Evolutionary conservation across 495 filamentous ascomycete genomes (phyloP).

Genomic region (Stereocaulon alpinum): DNA sequence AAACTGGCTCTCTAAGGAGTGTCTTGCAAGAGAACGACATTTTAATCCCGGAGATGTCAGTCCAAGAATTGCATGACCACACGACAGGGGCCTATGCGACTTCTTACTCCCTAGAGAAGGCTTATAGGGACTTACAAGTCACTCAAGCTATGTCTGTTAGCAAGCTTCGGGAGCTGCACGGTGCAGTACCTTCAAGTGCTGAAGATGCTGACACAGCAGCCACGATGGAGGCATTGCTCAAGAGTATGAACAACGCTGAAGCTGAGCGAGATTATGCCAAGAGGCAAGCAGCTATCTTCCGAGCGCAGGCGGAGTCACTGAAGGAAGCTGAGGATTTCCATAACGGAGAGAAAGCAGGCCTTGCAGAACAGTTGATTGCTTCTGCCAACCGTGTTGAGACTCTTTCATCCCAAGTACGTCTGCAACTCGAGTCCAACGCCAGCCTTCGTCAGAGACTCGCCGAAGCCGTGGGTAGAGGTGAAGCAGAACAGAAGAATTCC

Average conservation of each 20-base stretch:
- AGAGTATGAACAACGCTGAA: slow-evolving; percentile 52
- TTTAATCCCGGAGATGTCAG: slow-evolving; percentile 43
- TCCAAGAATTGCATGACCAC: slow-evolving; percentile 26
- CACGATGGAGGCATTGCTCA: slow-evolving; percentile 49
- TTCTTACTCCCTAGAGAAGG: slow-evolving; percentile 64
- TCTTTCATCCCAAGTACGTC: slow-evolving; percentile 62
- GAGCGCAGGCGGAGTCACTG: slow-evolving; percentile 51
- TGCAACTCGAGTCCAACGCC: slow-evolving; percentile 67
- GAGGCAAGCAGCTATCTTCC: slow-evolving; percentile 48
- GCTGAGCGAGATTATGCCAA: slow-evolving; percentile 63
- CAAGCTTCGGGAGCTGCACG: slow-evolving; percentile 29
- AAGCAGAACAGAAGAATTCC: slow-evolving; percentile 70
- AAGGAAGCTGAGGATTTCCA: slow-evolving; percentile 51
- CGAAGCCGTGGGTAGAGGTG: slow-evolving; percentile 75
- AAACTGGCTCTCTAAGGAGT: slow-evolving; percentile 67
- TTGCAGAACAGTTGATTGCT: slow-evolving; percentile 55
- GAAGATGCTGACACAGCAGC: slow-evolving; percentile 24
- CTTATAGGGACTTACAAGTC: slow-evolving; percentile 68
- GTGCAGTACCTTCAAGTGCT: slow-evolving; percentile 21
- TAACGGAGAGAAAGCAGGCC: slow-evolving; percentile 48
- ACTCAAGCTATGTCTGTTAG: slow-evolving; percentile 39
- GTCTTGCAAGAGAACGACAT: slow-evolving; percentile 86
- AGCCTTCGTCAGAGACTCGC: slow-evolving; percentile 70
- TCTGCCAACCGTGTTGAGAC: slow-evolving; percentile 68
- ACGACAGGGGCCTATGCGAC: slow-evolving; percentile 44